These are phyloP conservation scores for Hyparrhenia diplandra DNA, from an alignment of 176 grass and related monocot species.

Conservation along the genomic window DNA sequence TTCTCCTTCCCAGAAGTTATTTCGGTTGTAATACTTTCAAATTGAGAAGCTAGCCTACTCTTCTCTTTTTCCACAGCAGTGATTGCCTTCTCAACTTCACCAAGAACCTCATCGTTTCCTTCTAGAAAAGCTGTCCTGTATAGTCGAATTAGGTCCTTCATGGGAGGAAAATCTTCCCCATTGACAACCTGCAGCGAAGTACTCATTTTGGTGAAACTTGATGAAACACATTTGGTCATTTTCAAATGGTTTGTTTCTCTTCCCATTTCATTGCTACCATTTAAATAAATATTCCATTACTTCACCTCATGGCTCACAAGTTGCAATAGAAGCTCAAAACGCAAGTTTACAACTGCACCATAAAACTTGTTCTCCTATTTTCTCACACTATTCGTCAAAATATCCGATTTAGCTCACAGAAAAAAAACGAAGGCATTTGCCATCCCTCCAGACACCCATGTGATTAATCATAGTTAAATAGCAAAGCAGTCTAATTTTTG, in stretches of 20 bases:
- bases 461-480: not conserved
- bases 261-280: not conserved
- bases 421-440: not conserved
- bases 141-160: too few species aligned
- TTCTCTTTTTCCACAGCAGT: too few species aligned
- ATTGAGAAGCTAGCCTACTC: too few species aligned
- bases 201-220: slow-evolving; percentile 20
- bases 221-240: not conserved
- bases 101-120: too few species aligned
- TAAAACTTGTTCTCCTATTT: not conserved
- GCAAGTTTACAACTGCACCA: not conserved
- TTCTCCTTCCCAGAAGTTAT: too few species aligned
- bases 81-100: too few species aligned
- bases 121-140: too few species aligned
- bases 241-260: not conserved
- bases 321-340: slow-evolving; percentile 12
- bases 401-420: not conserved
- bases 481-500: not conserved
- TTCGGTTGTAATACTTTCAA: too few species aligned
- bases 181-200: slow-evolving; percentile 35
- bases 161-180: slow-evolving; percentile 35
- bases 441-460: not conserved
- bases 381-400: not conserved
- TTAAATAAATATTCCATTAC: not conserved
- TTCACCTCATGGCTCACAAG: not conserved